These are phyloP conservation scores for Suhomyces kunorum DNA, from an alignment of 1,139 yeast genomes.

Conservation along the genomic window DNA sequence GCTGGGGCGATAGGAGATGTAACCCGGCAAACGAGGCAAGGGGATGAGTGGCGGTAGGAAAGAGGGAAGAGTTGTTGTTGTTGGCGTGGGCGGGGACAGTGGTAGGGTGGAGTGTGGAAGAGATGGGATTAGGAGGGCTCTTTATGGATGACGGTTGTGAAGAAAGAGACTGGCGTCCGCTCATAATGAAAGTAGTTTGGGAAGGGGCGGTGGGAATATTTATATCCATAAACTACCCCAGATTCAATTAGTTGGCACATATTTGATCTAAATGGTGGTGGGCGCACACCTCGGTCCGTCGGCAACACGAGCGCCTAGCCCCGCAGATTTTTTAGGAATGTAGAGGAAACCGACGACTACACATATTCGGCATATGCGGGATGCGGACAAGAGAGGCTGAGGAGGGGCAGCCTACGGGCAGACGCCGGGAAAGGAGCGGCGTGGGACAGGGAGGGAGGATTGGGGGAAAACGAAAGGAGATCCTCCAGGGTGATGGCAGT, in stretches of 20 bases:
- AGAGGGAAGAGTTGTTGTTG: background rate
- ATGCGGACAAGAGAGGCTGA: background rate
- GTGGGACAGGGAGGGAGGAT: background rate
- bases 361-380: conserved; percentile 5
- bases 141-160: background rate
- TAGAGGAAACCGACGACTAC: background rate
- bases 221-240: conserved; percentile 13
- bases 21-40: background rate
- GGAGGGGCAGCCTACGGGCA: background rate
- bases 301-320: conserved; percentile 9
- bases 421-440: background rate
- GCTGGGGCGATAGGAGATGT: background rate
- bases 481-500: too few species aligned
- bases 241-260: conserved; percentile 8
- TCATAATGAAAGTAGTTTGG: conserved; percentile 6
- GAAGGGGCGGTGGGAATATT: conserved; percentile 7
- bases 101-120: background rate
- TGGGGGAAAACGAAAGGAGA: too few species aligned
- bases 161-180: conserved; percentile 7
- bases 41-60: background rate
- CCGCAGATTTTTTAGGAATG: conserved; percentile 7
- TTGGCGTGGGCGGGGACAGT: background rate
- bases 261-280: conserved; percentile 10
- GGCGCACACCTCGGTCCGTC: conserved; percentile 12
- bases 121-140: background rate